phyloP scores from a whole-genome alignment of 2,329 filamentous ascomycete species.

The Didymella pomorum region DNA sequence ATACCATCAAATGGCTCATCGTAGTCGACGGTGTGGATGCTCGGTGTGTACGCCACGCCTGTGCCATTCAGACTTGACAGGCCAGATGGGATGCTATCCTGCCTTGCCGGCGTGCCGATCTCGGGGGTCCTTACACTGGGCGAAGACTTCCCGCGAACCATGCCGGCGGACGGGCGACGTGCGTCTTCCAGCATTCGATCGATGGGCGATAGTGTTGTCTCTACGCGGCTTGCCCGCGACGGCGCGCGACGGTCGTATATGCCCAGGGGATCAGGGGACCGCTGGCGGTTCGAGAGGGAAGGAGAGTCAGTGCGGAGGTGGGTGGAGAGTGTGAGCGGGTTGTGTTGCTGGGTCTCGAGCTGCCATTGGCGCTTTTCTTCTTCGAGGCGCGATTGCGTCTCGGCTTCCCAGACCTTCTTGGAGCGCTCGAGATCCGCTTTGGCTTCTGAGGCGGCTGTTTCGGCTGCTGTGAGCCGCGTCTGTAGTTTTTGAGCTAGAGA shows the following conservation, averaged over 20 bases:
- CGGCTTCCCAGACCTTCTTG: conserved; percentile 65
- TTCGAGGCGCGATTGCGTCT: conserved; percentile 66
- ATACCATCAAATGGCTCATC: conserved; percentile 63
- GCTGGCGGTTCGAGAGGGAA: conserved; percentile 50
- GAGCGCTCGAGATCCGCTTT: conserved; percentile 66
- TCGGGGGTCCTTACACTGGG: conserved; percentile 48
- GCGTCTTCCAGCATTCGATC: conserved; percentile 50
- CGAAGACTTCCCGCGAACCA: conserved; percentile 36
- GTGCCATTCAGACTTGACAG: conserved; percentile 45
- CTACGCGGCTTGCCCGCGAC: conserved; percentile 13
- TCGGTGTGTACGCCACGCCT: conserved; percentile 54
- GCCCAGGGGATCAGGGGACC: conserved; percentile 50
- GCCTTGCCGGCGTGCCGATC: conserved; percentile 43
- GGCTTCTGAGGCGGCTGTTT: conserved; percentile 69
- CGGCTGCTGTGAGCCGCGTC: conserved; percentile 68
- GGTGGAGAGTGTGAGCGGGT: conserved; percentile 29
- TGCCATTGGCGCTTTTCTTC: conserved; percentile 70
- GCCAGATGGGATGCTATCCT: conserved; percentile 46
- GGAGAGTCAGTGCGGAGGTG: conserved; percentile 50
- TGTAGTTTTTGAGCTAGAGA: conserved; percentile 69
- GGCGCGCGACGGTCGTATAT: conserved; percentile 43
- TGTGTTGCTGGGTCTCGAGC: conserved; percentile 54
- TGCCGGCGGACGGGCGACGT: conserved; percentile 46
- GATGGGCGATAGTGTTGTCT: conserved; percentile 45
- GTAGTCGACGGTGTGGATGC: conserved; percentile 54